Evolutionary conservation across 176 grass and related monocot species (phyloP).

Genomic region (Raddia distichophylla): DNA sequence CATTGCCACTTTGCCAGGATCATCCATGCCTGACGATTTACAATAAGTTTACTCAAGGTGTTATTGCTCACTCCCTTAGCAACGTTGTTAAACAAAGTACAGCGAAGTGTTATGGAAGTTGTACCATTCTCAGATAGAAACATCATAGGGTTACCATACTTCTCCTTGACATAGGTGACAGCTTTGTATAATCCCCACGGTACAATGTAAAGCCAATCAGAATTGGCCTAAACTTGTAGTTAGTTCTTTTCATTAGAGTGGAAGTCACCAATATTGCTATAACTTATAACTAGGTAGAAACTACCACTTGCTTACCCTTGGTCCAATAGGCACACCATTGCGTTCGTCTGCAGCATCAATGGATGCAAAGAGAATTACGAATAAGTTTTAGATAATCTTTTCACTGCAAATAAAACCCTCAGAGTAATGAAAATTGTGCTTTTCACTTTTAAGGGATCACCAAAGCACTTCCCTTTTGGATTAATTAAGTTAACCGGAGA

Average conservation of each 20-base stretch:
- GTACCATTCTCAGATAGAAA: conserved; percentile 77
- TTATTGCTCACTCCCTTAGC: neutral
- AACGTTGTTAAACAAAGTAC: neutral
- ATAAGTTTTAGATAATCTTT: neutral
- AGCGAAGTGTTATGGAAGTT: neutral
- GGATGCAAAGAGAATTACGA: conserved; percentile 8
- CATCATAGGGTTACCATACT: conserved; percentile 54
- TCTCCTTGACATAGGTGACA: conserved; percentile 65
- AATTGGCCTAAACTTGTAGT: conserved; percentile 51
- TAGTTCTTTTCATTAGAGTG: neutral
- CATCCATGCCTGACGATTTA: conserved; percentile 46
- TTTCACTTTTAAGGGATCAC: neutral
- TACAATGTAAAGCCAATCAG: conserved; percentile 73
- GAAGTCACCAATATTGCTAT: neutral
- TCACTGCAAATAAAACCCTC: neutral
- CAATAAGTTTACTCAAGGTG: neutral
- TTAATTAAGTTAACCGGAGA: neutral
- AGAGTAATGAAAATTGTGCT: conserved; percentile 4
- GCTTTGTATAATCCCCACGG: conserved; percentile 81
- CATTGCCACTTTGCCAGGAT: conserved; percentile 53
- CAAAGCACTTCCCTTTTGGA: neutral
- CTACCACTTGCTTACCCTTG: conserved; percentile 41
- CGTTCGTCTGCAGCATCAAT: conserved; percentile 52
- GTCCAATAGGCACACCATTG: conserved; percentile 61
- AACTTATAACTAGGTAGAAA: conserved; percentile 13